A percentile compares a stretch with the other conserved stretches of the same genome.
Evolutionary conservation across 2,329 filamentous ascomycete genomes (phyloP).

Genomic region (Xylariaceae sp.): DNA sequence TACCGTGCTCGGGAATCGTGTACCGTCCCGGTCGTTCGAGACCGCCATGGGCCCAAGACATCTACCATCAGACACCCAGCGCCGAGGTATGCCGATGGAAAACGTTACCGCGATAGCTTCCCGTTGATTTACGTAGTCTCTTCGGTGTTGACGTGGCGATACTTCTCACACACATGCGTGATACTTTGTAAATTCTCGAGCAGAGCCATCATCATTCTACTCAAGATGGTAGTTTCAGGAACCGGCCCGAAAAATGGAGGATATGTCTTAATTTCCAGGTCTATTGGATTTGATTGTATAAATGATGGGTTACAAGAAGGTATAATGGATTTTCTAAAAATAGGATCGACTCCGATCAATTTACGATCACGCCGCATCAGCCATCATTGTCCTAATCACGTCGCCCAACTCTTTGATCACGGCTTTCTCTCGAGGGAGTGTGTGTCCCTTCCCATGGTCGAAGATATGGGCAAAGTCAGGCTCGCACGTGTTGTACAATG

Average conservation of each 20-base stretch:
- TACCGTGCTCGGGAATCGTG: conserved; percentile 16
- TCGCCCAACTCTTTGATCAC: conserved; percentile 44
- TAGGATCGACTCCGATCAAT: too few relatives aligned
- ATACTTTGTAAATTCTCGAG: too few relatives aligned
- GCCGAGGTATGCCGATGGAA: background rate
- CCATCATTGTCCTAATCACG: conserved; percentile 34
- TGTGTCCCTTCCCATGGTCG: conserved; percentile 62
- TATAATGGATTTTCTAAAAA: too few relatives aligned
- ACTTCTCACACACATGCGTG: too few relatives aligned
- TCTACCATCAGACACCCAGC: background rate
- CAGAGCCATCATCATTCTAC: too few relatives aligned
- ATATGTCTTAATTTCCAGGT: too few relatives aligned
- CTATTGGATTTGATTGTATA: too few relatives aligned
- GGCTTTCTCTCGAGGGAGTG: conserved; percentile 49
- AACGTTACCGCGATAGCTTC: background rate
- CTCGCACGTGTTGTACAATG: conserved; percentile 59
- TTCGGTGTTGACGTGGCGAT: too few relatives aligned
- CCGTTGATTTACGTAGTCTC: too few relatives aligned
- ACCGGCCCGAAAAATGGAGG: too few relatives aligned
- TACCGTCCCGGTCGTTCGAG: conserved; percentile 1
- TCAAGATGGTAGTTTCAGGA: too few relatives aligned
- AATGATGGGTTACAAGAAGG: background rate
- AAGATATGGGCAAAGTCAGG: conserved; percentile 56
- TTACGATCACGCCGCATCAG: conserved; percentile 14
- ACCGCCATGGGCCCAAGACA: background rate